These are phyloP conservation scores for Arthrobotrys musiformis DNA, from an alignment of 2,329 filamentous ascomycete species.

Conservation along the genomic window DNA sequence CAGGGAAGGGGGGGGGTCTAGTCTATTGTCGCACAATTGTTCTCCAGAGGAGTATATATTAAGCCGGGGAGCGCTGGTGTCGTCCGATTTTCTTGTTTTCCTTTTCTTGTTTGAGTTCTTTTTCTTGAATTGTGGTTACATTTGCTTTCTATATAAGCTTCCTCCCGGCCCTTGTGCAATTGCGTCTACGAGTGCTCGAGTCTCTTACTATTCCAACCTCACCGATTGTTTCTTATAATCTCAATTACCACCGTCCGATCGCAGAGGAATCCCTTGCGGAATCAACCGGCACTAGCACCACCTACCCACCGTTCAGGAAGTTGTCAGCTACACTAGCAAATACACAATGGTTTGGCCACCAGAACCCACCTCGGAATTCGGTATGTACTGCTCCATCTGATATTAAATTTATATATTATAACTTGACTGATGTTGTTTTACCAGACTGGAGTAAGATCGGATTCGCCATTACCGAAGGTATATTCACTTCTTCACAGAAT, in stretches of 20 bases:
- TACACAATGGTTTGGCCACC: slow-evolving; percentile 48
- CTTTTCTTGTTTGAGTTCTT: neutral
- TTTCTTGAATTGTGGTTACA: neutral
- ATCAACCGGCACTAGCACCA: slow-evolving; percentile 13
- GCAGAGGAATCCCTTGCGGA: slow-evolving; percentile 27
- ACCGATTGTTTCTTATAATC: neutral
- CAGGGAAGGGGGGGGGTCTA: no score
- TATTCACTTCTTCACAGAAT: neutral
- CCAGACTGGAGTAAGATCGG: slow-evolving; percentile 91
- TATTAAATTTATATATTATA: neutral
- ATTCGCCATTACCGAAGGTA: slow-evolving; percentile 90
- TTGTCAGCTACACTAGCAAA: slow-evolving; percentile 13
- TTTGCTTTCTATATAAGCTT: neutral
- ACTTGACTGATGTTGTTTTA: neutral
- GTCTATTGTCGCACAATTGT: slow-evolving; percentile 10
- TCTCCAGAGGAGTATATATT: neutral
- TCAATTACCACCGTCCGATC: neutral
- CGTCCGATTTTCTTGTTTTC: no score
- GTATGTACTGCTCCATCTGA: neutral
- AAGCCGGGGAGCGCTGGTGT: no score
- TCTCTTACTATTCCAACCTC: neutral
- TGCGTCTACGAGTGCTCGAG: neutral
- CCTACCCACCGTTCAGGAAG: slow-evolving; percentile 31
- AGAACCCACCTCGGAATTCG: slow-evolving; percentile 47
- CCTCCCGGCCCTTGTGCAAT: neutral